Evolutionary conservation across 2,329 filamentous ascomycete genomes (phyloP).

Genomic region (Bipolaris cookei): DNA sequence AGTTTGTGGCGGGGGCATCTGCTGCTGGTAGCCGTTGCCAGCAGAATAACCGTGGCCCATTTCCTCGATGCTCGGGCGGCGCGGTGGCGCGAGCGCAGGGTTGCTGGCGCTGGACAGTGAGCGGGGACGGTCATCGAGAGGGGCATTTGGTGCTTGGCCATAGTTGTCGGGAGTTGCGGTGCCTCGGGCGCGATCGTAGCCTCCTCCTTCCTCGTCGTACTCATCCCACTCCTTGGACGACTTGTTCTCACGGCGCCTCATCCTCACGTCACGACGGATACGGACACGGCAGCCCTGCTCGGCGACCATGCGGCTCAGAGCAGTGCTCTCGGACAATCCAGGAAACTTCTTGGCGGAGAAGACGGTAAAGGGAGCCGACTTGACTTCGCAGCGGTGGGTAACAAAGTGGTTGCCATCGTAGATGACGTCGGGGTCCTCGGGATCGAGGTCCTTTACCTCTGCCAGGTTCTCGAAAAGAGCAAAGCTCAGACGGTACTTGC

Average conservation of each 20-base stretch:
- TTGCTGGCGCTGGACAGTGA: constrained; percentile 66
- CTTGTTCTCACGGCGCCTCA: constrained; percentile 83
- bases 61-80: constrained; percentile 55
- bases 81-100: constrained; percentile 45
- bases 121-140: constrained; percentile 59
- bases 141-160: constrained; percentile 48
- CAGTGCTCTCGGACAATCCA: constrained; percentile 86
- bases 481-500: constrained; percentile 88
- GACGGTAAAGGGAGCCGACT: constrained; percentile 84
- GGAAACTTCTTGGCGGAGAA: constrained; percentile 99
- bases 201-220: constrained; percentile 62
- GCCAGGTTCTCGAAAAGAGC: constrained; percentile 94
- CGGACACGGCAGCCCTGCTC: constrained; percentile 97
- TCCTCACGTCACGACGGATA: constrained; percentile 90
- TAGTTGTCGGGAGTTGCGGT: constrained; percentile 60
- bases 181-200: constrained; percentile 56
- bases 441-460: constrained; percentile 78
- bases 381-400: constrained; percentile 87
- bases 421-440: constrained; percentile 54
- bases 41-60: constrained; percentile 51
- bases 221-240: constrained; percentile 69
- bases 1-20: constrained; percentile 52
- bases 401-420: constrained; percentile 62
- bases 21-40: constrained; percentile 45
- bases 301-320: constrained; percentile 85